Evolutionary conservation across 352 stramenopile genomes (phyloP).

Genomic region (Albugo laibachii): DNA sequence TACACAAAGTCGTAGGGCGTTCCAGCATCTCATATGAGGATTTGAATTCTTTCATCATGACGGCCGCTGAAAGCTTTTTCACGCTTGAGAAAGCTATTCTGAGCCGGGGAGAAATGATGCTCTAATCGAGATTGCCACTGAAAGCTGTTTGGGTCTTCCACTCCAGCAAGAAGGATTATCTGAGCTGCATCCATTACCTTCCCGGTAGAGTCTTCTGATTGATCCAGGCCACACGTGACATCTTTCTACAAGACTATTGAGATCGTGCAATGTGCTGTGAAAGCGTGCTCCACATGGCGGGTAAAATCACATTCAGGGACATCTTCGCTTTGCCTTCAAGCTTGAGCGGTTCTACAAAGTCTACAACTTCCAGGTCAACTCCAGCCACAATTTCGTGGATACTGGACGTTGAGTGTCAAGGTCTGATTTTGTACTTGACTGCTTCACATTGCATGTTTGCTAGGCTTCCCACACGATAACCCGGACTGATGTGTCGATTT

Average conservation of each 20-base stretch:
- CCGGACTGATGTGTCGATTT: slow-evolving; percentile 87
- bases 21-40: slow-evolving; percentile 83
- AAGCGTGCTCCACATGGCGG: slow-evolving; percentile 86
- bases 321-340: slow-evolving; percentile 94
- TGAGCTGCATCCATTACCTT: slow-evolving; percentile 88
- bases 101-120: slow-evolving; percentile 80
- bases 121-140: slow-evolving; percentile 93
- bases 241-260: slow-evolving; percentile 76
- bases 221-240: slow-evolving; percentile 89
- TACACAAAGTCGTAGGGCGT: slow-evolving; percentile 96
- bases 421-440: slow-evolving; percentile 77
- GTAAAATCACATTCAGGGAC: slow-evolving; percentile 91
- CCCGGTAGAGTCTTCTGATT: slow-evolving; percentile 78
- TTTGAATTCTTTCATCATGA: slow-evolving; percentile 62
- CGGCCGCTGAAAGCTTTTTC: slow-evolving; percentile 74
- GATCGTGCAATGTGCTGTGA: slow-evolving; percentile 89
- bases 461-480: slow-evolving; percentile 68
- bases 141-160: slow-evolving; percentile 73
- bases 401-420: slow-evolving; percentile 37
- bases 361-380: slow-evolving; percentile 85
- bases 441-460: slow-evolving; percentile 78
- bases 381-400: slow-evolving; percentile 81
- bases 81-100: slow-evolving; percentile 79
- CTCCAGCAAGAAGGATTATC: slow-evolving; percentile 84
- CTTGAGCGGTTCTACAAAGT: slow-evolving; percentile 82